Base-by-base conservation (phyloP, 768 basidiomycete genomes). In the Postia placenta region DNA sequence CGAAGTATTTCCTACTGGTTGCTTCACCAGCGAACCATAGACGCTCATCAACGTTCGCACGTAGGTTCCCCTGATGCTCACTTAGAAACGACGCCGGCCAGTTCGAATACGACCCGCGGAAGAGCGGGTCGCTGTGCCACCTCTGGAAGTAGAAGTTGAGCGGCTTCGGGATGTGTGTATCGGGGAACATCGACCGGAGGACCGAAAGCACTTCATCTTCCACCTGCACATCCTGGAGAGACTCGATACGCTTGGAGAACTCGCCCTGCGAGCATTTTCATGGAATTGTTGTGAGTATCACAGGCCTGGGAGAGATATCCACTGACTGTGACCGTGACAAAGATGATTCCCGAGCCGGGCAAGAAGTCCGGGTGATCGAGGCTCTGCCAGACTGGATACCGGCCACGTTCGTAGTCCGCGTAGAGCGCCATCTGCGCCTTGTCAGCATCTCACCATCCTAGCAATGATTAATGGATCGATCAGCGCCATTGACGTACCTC, bases 1-100 rank as follows among this genome's bases (percentile, higher is more conserved):
- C 83, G 57, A 74, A 83, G 62, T 79, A 75, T 50, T 74, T 68
- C 51, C 69, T 63, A 47, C 75, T 82, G 3, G 75, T 81, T 3
- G 76, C 80, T 60, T 85, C 83, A 3, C 81, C 83, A 0, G 83
- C 76, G 54, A 85, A 85, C 72, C 77, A 83, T 9, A 85, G 66
- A 11, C 70, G 67, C 28, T 67, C 59, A 11, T 67, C 66, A 9
- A 85, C 67, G 19, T 76, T 79, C 3, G 78, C 77, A 33, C 78
- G 69, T 43, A 84, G 55, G 56, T 83, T 81, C 7, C 70, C 67
- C 7, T 78, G 70, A 45, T 82, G 78, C 25, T 67, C 66, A 14
- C 69, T 70, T 11, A 76, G 62, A 53, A 83, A 83, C 2, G 79
- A 72, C 0, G 85, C 71, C 0, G 82, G 83, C 83, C 83, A 86